Conservation (phyloP, 129 eudicot species). For the Centrapalus pauciflorus region DNA sequence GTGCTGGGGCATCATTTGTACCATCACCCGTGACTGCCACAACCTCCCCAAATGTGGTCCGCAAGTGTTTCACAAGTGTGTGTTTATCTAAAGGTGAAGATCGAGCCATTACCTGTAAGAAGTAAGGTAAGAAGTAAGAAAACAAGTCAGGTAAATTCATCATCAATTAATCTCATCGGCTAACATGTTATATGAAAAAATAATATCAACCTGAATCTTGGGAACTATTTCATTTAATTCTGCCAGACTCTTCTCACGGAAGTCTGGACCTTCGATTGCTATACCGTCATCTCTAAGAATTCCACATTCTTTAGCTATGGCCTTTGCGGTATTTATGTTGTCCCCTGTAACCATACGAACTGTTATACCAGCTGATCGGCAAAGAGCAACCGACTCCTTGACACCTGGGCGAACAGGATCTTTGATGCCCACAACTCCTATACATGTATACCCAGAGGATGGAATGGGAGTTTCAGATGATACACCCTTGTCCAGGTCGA, state of each 20-base stretch:
- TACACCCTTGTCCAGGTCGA: constrained; percentile 55
- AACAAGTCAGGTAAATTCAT: background rate
- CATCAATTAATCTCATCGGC: background rate
- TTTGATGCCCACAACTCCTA: constrained; percentile 87
- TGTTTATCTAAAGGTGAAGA: constrained; percentile 98
- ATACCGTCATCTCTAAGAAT: constrained; percentile 89
- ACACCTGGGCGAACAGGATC: constrained; percentile 98
- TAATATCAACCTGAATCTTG: constrained; percentile 60
- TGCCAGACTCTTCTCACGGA: constrained; percentile 71
- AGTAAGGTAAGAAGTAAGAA: background rate
- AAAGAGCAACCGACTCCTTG: constrained; percentile 82
- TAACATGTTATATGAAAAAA: background rate
- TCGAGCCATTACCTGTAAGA: constrained; percentile 85
- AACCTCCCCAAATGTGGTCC: constrained; percentile 88
- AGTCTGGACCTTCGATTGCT: constrained; percentile 96
- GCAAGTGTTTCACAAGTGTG: constrained; percentile 87
- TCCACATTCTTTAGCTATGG: constrained; percentile 97
- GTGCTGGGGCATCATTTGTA: constrained; percentile 98
- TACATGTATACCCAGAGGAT: constrained; percentile 60
- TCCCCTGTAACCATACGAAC: constrained; percentile 99
- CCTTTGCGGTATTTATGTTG: constrained; percentile 89
- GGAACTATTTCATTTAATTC: constrained; percentile 74
- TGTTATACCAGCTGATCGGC: constrained; percentile 87
- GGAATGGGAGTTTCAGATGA: constrained; percentile 57
- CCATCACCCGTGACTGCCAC: constrained; percentile 99